These are phyloP conservation scores for Russula emetica DNA, from an alignment of 768 basidiomycete genomes.

Conservation along the genomic window DNA sequence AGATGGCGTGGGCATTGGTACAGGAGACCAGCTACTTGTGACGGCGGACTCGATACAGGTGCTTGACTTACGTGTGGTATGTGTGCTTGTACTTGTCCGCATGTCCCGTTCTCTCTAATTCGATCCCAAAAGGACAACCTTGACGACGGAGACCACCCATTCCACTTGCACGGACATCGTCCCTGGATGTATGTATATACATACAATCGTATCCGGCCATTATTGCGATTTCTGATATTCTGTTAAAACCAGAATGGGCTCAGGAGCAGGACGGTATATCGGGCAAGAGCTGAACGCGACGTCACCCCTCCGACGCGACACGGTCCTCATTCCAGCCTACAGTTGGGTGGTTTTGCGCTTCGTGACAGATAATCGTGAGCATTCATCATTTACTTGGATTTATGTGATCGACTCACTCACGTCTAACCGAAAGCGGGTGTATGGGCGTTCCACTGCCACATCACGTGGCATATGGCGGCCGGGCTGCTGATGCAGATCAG, in stretches of 20 bases:
- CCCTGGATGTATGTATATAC: slow-evolving; percentile 19
- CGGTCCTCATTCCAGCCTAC: slow-evolving; percentile 22
- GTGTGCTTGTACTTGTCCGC: background rate
- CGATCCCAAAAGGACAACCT: slow-evolving; percentile 14
- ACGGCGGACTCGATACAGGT: slow-evolving; percentile 25
- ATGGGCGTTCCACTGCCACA: slow-evolving; percentile 27
- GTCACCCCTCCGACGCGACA: slow-evolving; percentile 22
- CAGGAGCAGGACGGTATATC: slow-evolving; percentile 17
- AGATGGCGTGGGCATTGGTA: background rate
- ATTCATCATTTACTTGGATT: background rate
- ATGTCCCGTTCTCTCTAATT: background rate
- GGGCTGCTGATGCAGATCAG: slow-evolving; percentile 24
- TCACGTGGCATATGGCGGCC: slow-evolving; percentile 24
- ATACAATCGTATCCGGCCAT: no score
- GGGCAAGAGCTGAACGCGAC: slow-evolving; percentile 20
- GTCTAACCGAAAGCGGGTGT: slow-evolving; percentile 8
- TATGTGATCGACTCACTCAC: background rate
- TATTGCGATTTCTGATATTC: background rate
- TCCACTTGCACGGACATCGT: slow-evolving; percentile 23
- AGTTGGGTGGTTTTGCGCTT: slow-evolving; percentile 22
- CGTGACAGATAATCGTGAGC: slow-evolving; percentile 25
- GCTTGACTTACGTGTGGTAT: slow-evolving; percentile 17
- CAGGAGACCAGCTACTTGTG: slow-evolving; percentile 15
- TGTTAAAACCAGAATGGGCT: slow-evolving; percentile 19
- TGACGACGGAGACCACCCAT: slow-evolving; percentile 26